Base-by-base conservation (phyloP, 345 rosid species). In the Citrus glauca region DNA sequence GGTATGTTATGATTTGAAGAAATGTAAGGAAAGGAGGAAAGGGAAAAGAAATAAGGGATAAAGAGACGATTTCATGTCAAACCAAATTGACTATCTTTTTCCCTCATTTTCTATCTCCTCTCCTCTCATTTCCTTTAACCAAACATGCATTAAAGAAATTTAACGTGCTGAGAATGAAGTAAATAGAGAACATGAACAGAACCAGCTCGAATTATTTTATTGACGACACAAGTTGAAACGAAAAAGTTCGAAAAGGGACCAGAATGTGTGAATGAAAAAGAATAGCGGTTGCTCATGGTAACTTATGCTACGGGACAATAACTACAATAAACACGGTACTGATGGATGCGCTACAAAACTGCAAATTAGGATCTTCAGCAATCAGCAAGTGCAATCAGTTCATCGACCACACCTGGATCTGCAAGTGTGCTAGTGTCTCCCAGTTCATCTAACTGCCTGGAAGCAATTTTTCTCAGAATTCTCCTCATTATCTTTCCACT, bases 401-500 rank as follows among this genome's bases (percentile, higher is more conserved):
- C 90, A 71, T 91, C 86, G 6, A 95, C 98, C 10, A 93, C 93
- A 71, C 82, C 78, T 65, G 99, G 97, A 70, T 95, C 99, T 0
- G 98, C 99, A 5, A 92, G 95, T 11, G 99, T 95, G 90, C 98
- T 93, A 0, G 84, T 92, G 92, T 95, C 99, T 30, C 98, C 97
- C 9, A 94, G 92, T 82, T 96, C 97, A 74, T 92, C 95, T 57
- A 91, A 77, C 80, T 94, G 97, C 89, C 83, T 85, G 0, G 99
- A 82, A 53, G 99, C 99, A 66, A 95, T 93, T 88, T 95, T 95
- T 87, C 97, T 85, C 77, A 94, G 84, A 82, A 95, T 90, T 84
- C 99, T 91, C 75, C 99, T 84, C 99, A 95, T 95, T 82, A 95
- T 95, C 90, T 95, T 95, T 66, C 99, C 99, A 74, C 99, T 96